phyloP scores from a whole-genome alignment of 768 basidiomycete species.

The Mycena latifolia region DNA sequence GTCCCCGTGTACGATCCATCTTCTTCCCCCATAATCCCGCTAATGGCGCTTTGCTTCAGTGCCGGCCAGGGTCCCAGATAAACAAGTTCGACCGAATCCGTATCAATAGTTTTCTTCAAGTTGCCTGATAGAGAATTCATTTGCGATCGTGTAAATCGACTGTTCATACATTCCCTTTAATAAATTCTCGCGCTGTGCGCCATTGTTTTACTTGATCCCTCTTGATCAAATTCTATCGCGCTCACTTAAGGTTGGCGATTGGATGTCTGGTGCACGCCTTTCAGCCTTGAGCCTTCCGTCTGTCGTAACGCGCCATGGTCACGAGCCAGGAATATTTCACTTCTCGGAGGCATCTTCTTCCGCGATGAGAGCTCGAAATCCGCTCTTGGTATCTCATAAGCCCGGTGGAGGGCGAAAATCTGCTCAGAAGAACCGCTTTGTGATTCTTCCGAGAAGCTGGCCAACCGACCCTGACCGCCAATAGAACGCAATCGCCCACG shows the following conservation, averaged over 20 bases:
- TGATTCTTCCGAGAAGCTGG: too few species aligned
- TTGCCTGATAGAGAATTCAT: background rate
- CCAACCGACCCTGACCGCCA: too few species aligned
- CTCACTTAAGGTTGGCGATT: slow-evolving; percentile 15
- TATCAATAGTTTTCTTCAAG: background rate
- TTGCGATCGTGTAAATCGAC: background rate
- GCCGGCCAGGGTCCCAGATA: slow-evolving; percentile 9
- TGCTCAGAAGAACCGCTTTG: too few species aligned
- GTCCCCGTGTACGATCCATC: slow-evolving; percentile 70
- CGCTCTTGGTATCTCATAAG: too few species aligned
- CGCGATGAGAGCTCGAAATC: slow-evolving; percentile 7
- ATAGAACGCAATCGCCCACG: too few species aligned
- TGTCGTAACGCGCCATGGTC: slow-evolving; percentile 25
- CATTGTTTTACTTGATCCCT: background rate
- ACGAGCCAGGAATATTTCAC: too few species aligned
- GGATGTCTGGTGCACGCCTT: background rate
- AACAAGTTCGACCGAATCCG: background rate
- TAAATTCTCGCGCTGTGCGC: slow-evolving; percentile 30
- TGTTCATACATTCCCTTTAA: slow-evolving; percentile 41
- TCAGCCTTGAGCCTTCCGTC: background rate
- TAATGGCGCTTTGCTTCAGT: background rate
- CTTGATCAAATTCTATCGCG: background rate
- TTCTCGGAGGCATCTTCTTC: slow-evolving; percentile 20
- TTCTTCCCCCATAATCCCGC: background rate
- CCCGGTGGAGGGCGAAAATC: too few species aligned